Evolutionary conservation across 495 filamentous ascomycete species (phyloP).

Genomic region (Elaphomyces granulatus): DNA sequence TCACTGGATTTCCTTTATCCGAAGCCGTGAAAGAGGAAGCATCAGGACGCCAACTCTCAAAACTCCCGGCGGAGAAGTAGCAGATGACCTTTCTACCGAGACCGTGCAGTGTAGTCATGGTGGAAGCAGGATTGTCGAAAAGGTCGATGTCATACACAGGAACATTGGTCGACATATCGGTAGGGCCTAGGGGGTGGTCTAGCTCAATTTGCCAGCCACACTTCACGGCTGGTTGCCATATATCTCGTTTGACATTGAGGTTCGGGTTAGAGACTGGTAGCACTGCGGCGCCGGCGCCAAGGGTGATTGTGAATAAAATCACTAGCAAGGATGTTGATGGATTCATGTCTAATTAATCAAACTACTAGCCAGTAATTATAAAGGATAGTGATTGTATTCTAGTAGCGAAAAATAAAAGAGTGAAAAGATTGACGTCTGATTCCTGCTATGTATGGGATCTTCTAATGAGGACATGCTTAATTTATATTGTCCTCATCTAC

Average conservation of each 20-base stretch:
- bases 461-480: no score
- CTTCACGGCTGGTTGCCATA: conserved; percentile 35
- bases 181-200: conserved; percentile 20
- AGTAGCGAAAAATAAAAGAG: no score
- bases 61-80: conserved; percentile 59
- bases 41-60: conserved; percentile 45
- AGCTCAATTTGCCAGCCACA: conserved; percentile 43
- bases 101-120: conserved; percentile 33
- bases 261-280: no score
- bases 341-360: no score
- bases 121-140: conserved; percentile 33
- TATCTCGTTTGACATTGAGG: conserved; percentile 16
- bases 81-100: conserved; percentile 47
- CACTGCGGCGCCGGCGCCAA: no score
- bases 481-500: no score
- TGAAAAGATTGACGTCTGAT: no score
- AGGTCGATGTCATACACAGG: conserved; percentile 49
- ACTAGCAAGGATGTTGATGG: no score
- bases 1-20: conserved; percentile 39
- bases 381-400: no score
- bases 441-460: no score
- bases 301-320: no score
- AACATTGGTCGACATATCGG: conserved; percentile 32
- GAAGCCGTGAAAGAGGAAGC: conserved; percentile 30
- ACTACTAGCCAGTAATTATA: no score